These are phyloP conservation scores for Macrolepiota fuliginosa DNA, from an alignment of 768 basidiomycete genomes.

Conservation along the genomic window DNA sequence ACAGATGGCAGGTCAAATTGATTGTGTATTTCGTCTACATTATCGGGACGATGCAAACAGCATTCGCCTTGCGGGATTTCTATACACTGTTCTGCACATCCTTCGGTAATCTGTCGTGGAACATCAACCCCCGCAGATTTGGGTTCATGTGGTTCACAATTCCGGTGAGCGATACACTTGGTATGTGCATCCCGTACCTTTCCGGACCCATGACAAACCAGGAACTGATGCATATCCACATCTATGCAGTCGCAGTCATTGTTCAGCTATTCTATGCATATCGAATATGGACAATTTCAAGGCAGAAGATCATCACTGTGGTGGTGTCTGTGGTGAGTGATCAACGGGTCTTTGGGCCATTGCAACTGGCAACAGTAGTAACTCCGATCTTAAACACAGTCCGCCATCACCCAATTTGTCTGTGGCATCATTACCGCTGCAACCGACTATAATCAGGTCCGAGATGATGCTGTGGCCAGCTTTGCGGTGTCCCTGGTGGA, in stretches of 20 bases:
- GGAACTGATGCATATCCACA: too few relatives aligned
- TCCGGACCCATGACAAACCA: too few relatives aligned
- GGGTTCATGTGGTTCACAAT: conserved; percentile 8
- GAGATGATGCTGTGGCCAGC: not conserved
- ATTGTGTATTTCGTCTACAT: not conserved
- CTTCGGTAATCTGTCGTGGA: not conserved
- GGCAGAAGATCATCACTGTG: not conserved
- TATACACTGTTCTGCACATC: not conserved
- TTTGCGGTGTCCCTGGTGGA: not conserved
- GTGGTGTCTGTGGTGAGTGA: not conserved
- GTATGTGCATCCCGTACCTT: not conserved
- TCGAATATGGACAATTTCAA: not conserved
- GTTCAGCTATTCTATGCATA: conserved; percentile 1
- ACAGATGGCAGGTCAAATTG: not conserved
- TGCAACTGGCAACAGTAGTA: not conserved
- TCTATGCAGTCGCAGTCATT: not conserved
- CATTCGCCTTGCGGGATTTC: not conserved
- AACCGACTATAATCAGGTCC: not conserved
- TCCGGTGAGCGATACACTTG: not conserved
- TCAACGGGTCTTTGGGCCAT: not conserved
- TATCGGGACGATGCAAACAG: not conserved
- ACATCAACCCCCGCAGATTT: not conserved
- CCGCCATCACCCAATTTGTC: not conserved
- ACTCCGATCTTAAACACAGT: not conserved
- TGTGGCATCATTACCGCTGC: not conserved